Conservation (phyloP, 2,329 filamentous ascomycete species). For the Pseudocercospora musae region DNA sequence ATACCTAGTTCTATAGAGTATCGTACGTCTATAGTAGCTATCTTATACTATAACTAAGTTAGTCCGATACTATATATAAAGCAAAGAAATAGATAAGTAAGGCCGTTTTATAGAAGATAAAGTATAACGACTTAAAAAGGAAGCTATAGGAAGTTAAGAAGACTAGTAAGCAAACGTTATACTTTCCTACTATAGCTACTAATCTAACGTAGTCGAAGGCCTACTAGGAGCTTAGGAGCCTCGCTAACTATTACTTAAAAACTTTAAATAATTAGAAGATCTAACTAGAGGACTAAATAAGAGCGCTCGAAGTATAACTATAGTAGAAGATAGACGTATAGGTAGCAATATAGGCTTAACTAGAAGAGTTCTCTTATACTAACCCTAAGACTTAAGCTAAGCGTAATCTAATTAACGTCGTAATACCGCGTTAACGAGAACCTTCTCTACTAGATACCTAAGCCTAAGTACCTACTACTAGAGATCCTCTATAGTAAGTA, state of each 20-base stretch:
- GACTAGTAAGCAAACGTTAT: background rate
- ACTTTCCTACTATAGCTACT: no score
- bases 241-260: background rate
- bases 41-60: background rate
- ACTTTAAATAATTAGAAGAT: background rate
- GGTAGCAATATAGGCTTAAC: background rate
- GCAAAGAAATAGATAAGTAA: background rate
- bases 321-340: background rate
- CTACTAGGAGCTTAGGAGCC: background rate
- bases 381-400: background rate
- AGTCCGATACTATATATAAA: background rate
- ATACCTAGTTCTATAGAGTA: background rate
- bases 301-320: background rate
- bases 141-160: background rate
- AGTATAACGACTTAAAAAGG: background rate
- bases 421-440: background rate
- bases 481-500: background rate
- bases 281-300: background rate
- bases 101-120: background rate
- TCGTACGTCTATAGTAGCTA: background rate
- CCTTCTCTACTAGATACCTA: no score
- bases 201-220: background rate
- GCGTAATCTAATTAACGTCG: background rate
- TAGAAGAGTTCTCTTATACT: background rate
- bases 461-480: background rate